Percentiles rank a stretch among this genome's conserved stretches.
Conservation (phyloP, 306 rosid species). For the Corylus heterophylla region DNA sequence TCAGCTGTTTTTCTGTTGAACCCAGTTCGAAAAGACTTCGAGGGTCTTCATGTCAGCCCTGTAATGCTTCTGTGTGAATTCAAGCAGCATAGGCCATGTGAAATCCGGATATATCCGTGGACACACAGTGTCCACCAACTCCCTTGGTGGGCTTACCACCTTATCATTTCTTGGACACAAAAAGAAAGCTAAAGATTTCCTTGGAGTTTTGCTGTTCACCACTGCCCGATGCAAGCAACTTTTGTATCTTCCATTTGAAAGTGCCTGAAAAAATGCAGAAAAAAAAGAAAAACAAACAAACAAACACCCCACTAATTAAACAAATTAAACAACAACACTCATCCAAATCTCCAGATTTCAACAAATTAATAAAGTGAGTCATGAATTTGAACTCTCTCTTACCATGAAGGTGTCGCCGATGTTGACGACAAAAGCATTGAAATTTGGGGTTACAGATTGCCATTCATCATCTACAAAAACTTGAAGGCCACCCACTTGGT, state of each 20-base stretch:
- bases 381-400: neutral
- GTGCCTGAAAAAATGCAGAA: conserved; percentile 48
- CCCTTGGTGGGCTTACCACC: conserved; percentile 79
- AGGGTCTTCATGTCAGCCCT: conserved; percentile 93
- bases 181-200: conserved; percentile 94
- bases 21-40: conserved; percentile 68
- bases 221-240: conserved; percentile 97
- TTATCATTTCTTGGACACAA: conserved; percentile 79
- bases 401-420: conserved; percentile 99
- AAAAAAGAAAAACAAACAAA: neutral
- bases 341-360: neutral
- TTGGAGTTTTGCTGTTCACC: conserved; percentile 72
- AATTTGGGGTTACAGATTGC: conserved; percentile 74
- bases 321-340: conserved; percentile 3
- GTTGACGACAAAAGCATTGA: conserved; percentile 84
- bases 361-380: neutral
- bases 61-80: conserved; percentile 83
- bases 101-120: conserved; percentile 87
- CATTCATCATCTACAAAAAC: conserved; percentile 83
- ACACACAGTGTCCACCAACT: conserved; percentile 54
- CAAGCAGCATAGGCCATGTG: conserved; percentile 87
- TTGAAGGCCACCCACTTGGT: conserved; percentile 87
- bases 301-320: neutral
- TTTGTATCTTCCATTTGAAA: conserved; percentile 88
- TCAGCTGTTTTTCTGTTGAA: conserved; percentile 47